Conservation (phyloP, 495 filamentous ascomycete species). For the Baudoinia panamericana region DNA sequence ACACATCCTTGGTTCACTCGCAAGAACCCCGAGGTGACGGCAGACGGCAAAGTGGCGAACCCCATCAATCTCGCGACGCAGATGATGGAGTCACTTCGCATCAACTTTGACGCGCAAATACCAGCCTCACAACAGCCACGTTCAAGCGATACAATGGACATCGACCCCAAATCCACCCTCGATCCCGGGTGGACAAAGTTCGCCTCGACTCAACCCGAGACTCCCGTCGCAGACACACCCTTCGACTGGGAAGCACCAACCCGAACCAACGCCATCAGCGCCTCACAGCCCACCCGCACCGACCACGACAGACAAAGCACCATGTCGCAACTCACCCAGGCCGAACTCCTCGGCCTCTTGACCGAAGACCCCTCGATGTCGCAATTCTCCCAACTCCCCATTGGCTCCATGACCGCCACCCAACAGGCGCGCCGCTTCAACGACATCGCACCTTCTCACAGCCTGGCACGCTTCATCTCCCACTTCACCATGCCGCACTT, state of each 20-base stretch:
- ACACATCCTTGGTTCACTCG: conserved; percentile 93
- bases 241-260: conserved; percentile 58
- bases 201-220: conserved; percentile 72
- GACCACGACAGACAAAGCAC: conserved; percentile 37
- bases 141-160: conserved; percentile 40
- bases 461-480: conserved; percentile 85
- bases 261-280: conserved; percentile 10
- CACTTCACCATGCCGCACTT: conserved; percentile 63
- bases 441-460: conserved; percentile 72
- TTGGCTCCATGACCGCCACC: conserved; percentile 68
- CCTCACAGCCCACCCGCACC: conserved; percentile 36
- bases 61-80: conserved; percentile 72
- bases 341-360: conserved; percentile 45
- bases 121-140: conserved; percentile 38
- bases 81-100: conserved; percentile 86
- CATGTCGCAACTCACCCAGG: conserved; percentile 20
- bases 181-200: conserved; percentile 21
- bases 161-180: conserved; percentile 27
- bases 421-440: conserved; percentile 77
- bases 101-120: conserved; percentile 68
- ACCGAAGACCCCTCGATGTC: conserved; percentile 82
- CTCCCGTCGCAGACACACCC: conserved; percentile 48
- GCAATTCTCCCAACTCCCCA: conserved; percentile 73
- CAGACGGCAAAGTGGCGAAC: conserved; percentile 64
- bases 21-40: conserved; percentile 58